Conservation (phyloP, 2,329 filamentous ascomycete species). For the Massarina eburnea region DNA sequence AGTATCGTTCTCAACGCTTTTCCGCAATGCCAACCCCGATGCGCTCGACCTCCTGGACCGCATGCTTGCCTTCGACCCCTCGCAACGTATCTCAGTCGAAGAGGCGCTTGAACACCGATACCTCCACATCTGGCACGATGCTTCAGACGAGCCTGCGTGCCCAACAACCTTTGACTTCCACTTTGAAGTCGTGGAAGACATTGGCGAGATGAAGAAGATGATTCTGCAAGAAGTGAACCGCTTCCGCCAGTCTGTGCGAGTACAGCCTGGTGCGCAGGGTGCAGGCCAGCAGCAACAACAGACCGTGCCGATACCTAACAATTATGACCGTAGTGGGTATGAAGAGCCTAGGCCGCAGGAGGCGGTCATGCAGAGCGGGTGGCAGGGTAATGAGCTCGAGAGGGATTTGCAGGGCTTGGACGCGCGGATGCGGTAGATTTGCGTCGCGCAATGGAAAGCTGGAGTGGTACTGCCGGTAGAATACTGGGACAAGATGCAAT, state of each 20-base stretch:
- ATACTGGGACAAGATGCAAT: neutral
- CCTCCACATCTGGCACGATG: slow-evolving; percentile 97
- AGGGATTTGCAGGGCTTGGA: slow-evolving; percentile 53
- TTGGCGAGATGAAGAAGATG: slow-evolving; percentile 93
- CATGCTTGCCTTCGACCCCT: slow-evolving; percentile 97
- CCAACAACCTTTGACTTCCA: slow-evolving; percentile 96
- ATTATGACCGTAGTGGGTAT: slow-evolving; percentile 59
- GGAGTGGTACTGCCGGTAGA: neutral
- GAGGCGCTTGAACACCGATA: slow-evolving; percentile 95
- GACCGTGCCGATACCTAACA: slow-evolving; percentile 64
- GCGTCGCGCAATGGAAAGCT: neutral
- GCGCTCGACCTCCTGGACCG: slow-evolving; percentile 92
- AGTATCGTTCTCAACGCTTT: slow-evolving; percentile 82
- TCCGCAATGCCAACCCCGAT: slow-evolving; percentile 93
- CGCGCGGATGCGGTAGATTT: slow-evolving; percentile 16
- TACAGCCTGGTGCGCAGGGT: slow-evolving; percentile 38
- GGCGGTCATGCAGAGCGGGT: slow-evolving; percentile 42
- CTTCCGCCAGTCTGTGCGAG: slow-evolving; percentile 68
- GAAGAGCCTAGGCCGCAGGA: slow-evolving; percentile 67
- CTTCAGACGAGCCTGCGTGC: slow-evolving; percentile 91
- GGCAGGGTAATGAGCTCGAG: slow-evolving; percentile 45
- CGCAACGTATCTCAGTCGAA: slow-evolving; percentile 89
- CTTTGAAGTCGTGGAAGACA: slow-evolving; percentile 96
- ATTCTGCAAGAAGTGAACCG: slow-evolving; percentile 91
- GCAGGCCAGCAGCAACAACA: slow-evolving; percentile 44